Evolutionary conservation across 2,329 filamentous ascomycete species (phyloP), one percentile per base, ranked within the genome.

Genomic region (Colletotrichum gigasporum): DNA sequence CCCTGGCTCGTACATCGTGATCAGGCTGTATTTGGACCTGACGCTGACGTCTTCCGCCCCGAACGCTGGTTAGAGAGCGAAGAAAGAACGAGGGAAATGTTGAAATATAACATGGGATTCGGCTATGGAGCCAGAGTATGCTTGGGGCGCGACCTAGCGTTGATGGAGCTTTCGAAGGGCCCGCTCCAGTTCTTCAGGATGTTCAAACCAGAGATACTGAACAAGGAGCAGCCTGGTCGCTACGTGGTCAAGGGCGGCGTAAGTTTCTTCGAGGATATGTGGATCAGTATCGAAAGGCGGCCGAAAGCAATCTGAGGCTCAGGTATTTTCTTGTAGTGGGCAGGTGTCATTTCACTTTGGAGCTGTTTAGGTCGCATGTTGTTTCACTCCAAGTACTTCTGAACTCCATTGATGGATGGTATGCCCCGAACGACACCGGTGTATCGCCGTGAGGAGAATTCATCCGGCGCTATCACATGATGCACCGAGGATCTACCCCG

Each of bases 131-230:
- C 80, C 0, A 72, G 82, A 9, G 74, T 79, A 7, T 85, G 83
- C 60, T 67, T 86, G 47, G 83, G 83, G 0, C 78, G 76, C 57
- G 78, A 83, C 51, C 81, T 86, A 62, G 83, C 83, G 2, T 76
- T 81, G 70, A 83, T 85, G 81, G 83, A 86, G 72, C 68, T 85
- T 55, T 83, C 78, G 67, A 85, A 86, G 73, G 76, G 68, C 3
- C 74, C 78, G 3, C 56, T 78, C 52, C 73, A 80, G 68, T 81
- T 83, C 67, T 77, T 82, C 48, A 72, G 78, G 5, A 75, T 69
- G 0, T 82, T 80, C 61, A 73, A 70, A 34, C 73, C 74, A 2
- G 67, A 70, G 32, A 69, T 77, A 5, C 44, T 70, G 16, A 69
- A 77, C 53, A 68, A 70, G 20, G 48, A 74, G 28, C 63, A 71